Conservation (phyloP, 2,329 filamentous ascomycete species). For the Ophiostoma sp. region DNA sequence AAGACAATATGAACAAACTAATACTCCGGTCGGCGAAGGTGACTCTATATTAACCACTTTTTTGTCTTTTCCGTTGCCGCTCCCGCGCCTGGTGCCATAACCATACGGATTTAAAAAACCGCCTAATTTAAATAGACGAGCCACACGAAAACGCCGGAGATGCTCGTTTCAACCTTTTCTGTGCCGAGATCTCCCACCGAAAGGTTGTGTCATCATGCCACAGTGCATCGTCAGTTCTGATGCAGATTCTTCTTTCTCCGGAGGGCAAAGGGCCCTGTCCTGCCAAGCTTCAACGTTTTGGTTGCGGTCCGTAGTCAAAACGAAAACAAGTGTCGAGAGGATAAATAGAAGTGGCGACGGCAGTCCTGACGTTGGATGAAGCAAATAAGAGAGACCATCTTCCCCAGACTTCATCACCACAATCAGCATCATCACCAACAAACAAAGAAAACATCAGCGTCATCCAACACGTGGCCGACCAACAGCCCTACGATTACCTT, state of each 20-base stretch:
- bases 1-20: background rate
- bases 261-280: background rate
- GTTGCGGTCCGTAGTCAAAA: background rate
- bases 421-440: background rate
- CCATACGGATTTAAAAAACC: background rate
- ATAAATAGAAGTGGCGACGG: constrained; percentile 18
- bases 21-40: background rate
- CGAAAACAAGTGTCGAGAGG: background rate
- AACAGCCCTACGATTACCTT: background rate
- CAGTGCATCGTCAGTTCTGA: background rate
- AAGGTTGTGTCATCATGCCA: constrained; percentile 12
- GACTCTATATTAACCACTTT: background rate
- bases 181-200: background rate
- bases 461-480: background rate
- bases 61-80: background rate
- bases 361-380: background rate
- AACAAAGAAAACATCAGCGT: background rate
- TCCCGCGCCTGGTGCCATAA: background rate
- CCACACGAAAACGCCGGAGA: constrained; percentile 25
- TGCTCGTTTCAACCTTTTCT: background rate
- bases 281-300: background rate
- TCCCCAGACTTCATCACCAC: background rate
- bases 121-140: background rate
- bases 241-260: constrained; percentile 2
- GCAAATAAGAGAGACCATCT: too few species aligned